Evolutionary conservation across 2,329 filamentous ascomycete genomes (phyloP).

Genomic region (Berkeleyomyces basicola): DNA sequence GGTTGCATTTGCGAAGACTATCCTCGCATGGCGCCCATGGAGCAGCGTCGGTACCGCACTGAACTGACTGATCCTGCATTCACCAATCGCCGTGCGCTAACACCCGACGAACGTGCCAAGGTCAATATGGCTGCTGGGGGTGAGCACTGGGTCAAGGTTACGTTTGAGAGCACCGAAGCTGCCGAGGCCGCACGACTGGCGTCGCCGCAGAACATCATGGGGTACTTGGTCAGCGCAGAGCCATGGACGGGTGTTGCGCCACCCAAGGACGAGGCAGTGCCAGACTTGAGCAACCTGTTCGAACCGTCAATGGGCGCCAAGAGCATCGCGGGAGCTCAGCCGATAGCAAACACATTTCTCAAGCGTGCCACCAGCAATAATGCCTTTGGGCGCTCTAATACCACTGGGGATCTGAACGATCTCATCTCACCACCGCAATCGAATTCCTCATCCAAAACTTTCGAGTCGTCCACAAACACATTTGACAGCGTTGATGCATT

Average conservation of each 20-base stretch:
- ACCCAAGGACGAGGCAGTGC: conserved; percentile 44
- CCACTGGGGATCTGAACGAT: not conserved
- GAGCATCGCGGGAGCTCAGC: not conserved
- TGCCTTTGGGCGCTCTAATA: not conserved
- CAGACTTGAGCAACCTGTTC: conserved; percentile 25
- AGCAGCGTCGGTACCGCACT: conserved; percentile 53
- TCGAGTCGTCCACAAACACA: conserved; percentile 32
- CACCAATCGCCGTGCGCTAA: conserved; percentile 47
- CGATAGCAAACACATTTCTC: conserved; percentile 2
- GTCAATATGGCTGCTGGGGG: conserved; percentile 72
- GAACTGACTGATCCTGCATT: conserved; percentile 58
- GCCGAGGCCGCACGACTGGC: conserved; percentile 52
- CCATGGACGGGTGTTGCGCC: conserved; percentile 50
- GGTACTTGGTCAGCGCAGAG: conserved; percentile 55
- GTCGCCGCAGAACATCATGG: conserved; percentile 56
- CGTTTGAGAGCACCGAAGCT: conserved; percentile 57
- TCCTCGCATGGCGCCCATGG: conserved; percentile 61
- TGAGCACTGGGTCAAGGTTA: conserved; percentile 81
- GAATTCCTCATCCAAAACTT: not conserved
- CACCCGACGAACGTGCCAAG: conserved; percentile 55
- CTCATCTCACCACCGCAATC: not conserved
- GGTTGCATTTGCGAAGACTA: conserved; percentile 89
- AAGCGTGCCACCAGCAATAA: not conserved
- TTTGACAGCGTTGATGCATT: conserved; percentile 19
- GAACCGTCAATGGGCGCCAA: conserved; percentile 1